Conservation (phyloP, 2,329 filamentous ascomycete species). For the Fusarium sp. region DNA sequence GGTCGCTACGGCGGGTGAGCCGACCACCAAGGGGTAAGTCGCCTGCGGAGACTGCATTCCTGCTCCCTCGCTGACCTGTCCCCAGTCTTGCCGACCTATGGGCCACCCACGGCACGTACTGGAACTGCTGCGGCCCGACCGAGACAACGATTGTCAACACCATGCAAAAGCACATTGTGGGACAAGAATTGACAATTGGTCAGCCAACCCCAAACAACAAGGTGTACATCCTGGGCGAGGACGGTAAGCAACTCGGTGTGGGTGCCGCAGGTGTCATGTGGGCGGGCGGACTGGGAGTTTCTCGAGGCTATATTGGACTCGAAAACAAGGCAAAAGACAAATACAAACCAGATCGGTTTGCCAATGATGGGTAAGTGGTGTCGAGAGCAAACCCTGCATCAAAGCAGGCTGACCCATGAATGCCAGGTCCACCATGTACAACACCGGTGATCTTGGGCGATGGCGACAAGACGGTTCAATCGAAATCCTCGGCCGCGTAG, state of each 20-base stretch:
- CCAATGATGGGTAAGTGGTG: conserved; percentile 59
- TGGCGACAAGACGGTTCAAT: conserved; percentile 67
- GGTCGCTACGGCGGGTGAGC: conserved; percentile 67
- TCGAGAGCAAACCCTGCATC: not conserved
- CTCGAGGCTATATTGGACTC: conserved; percentile 67
- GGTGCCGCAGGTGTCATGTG: conserved; percentile 65
- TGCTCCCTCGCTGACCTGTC: conserved; percentile 17
- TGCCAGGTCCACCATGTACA: conserved; percentile 64
- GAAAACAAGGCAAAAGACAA: conserved; percentile 61
- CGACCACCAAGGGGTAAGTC: conserved; percentile 58
- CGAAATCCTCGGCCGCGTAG: conserved; percentile 67
- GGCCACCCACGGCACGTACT: conserved; percentile 61
- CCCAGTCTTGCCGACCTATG: conserved; percentile 65
- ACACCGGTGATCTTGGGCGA: conserved; percentile 69
- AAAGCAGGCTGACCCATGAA: conserved; percentile 2
- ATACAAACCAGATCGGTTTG: conserved; percentile 64
- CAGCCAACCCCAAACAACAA: conserved; percentile 61
- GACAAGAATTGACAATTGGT: conserved; percentile 64
- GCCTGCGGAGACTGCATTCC: not conserved
- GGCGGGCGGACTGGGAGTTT: conserved; percentile 67
- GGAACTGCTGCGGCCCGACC: conserved; percentile 70
- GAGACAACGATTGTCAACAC: conserved; percentile 72
- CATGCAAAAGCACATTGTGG: conserved; percentile 61
- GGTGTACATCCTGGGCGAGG: conserved; percentile 65
- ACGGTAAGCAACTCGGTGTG: conserved; percentile 55